Percentiles rank a stretch among this genome's conserved stretches.
These are phyloP conservation scores for Claviceps pusilla DNA, from an alignment of 2,329 filamentous ascomycete species.

Conservation along the genomic window DNA sequence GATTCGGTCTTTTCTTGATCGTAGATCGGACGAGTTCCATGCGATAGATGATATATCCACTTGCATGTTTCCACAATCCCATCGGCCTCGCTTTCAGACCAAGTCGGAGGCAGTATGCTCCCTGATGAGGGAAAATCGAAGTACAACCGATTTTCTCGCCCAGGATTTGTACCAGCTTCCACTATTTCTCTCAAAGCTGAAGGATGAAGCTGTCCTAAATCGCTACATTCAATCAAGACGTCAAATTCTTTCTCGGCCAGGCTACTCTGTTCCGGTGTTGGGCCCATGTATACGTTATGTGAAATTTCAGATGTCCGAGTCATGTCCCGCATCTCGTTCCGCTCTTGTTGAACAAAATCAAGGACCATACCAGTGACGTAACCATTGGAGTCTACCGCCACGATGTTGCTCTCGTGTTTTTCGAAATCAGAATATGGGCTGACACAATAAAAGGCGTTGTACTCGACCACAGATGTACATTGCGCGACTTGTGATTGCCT, in stretches of 20 bases:
- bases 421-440: conserved; percentile 60
- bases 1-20: conserved; percentile 12
- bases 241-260: conserved; percentile 54
- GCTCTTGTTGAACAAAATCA: conserved; percentile 82
- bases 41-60: conserved; percentile 76
- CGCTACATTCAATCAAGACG: conserved; percentile 75
- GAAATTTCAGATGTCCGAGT: conserved; percentile 78
- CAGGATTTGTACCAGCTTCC: conserved; percentile 30
- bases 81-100: conserved; percentile 70
- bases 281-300: conserved; percentile 78
- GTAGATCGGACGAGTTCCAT: conserved; percentile 35
- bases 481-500: conserved; percentile 45
- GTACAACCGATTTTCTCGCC: conserved; percentile 19
- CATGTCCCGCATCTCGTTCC: conserved; percentile 87
- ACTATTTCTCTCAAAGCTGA: conserved; percentile 49
- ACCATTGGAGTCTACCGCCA: conserved; percentile 61
- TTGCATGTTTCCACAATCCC: conserved; percentile 73
- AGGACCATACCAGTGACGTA: conserved; percentile 60
- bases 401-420: conserved; percentile 48
- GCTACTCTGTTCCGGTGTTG: conserved; percentile 57
- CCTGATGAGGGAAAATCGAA: conserved; percentile 85
- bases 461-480: conserved; percentile 43
- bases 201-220: conserved; percentile 63
- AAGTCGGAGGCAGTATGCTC: conserved; percentile 74
- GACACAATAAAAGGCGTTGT: conserved; percentile 69